Evolutionary conservation across 164 flowering plant species (phyloP), one percentile per base, ranked within the genome.

Genomic region (Nymphaea colorata): DNA sequence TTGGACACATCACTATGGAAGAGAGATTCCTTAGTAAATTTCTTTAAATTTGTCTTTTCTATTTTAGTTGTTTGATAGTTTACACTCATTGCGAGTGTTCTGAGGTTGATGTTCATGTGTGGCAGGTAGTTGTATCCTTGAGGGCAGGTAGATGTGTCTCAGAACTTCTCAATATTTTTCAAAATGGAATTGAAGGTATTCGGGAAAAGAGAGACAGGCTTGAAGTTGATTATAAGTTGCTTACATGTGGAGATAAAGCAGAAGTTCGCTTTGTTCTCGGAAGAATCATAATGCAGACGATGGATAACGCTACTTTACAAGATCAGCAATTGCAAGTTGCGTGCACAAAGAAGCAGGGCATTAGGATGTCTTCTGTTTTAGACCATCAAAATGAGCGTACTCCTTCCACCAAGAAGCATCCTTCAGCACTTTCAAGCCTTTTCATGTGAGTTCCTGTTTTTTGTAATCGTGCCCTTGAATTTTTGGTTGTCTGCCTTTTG

Each of bases 211-310:
- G 81, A 70, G 61, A 67, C 64, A 67, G 66, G 74, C 66, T 66
- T 43, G 70, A 77, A 44, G 78, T 87, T 42, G 66, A 88, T 66
- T 81, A 85, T 70, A 5, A 67, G 25, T 71, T 73, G 73, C 94
- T 93, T 68, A 77, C 77, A 62, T 72, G 70, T 57, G 93, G 96
- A 16, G 55, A 81, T 72, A 64, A 44, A 6, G 5, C 18, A 6
- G 91, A 95, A 79, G 77, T 75, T 2, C 81, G 94, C 73, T 88
- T 80, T 79, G 87, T 83, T 64, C 79, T 95, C 25, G 98, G 98
- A 43, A 82, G 82, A 79, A 71, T 90, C 73, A 85, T 94, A 61
- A 68, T 87, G 78, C 82, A 86, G 45, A 85, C 96, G 18, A 66
- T 94, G 90, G 70, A 66, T 41, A 66, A 69, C 70, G 81, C 70